Base-by-base conservation (phyloP, 768 basidiomycete genomes). In the Russula lepida region DNA sequence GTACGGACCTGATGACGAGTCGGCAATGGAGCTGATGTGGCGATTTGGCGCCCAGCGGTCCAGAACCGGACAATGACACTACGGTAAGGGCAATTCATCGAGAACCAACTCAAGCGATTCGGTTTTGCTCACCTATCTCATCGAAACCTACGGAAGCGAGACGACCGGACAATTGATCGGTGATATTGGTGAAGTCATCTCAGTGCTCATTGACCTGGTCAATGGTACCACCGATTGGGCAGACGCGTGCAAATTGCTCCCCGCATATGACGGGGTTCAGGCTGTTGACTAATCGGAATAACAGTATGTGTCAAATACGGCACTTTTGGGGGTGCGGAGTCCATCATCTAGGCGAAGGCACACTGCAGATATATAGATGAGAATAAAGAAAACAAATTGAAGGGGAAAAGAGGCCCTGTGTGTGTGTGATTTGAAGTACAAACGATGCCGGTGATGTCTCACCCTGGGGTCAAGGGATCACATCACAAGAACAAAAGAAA, bases 101-200 rank as follows among this genome's bases (percentile, higher is more conserved):
- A 25, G 27, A 23, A 4, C 9, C 43, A 43, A 23, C 30, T 25
- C 30, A 21, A 13, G 28, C 23, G 23, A 27, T 33, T 60, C 54
- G 49, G 55, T 44, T 47, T n/a, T 60, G 41, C 41, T 43, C n/a
- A 21, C 27, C 59, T 30, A 1, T 30, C 59, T 30, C 33, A 44
- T 59, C 53, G n/a, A n/a, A 56, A 63, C 23, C 19, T 67, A 93
- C 93, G 62, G 95, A 99, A 74, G 95, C 48, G 95, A 98, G 73
- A 93, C 94, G 51, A 98, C 89, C 50, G 82, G 87, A 60, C 97
- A 98, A 72, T 78, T 90, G 60, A 98, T 98, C 70, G 95, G 94
- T 17, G 70, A 80, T 51, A 85, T 95, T 64, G 94, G 98, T 75
- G 85, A 92, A 49, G 95, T 98, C 61, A 85, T 95, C 67, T 76